Conservation (phyloP, 148 eudicot species). For the Cornus kousa region DNA sequence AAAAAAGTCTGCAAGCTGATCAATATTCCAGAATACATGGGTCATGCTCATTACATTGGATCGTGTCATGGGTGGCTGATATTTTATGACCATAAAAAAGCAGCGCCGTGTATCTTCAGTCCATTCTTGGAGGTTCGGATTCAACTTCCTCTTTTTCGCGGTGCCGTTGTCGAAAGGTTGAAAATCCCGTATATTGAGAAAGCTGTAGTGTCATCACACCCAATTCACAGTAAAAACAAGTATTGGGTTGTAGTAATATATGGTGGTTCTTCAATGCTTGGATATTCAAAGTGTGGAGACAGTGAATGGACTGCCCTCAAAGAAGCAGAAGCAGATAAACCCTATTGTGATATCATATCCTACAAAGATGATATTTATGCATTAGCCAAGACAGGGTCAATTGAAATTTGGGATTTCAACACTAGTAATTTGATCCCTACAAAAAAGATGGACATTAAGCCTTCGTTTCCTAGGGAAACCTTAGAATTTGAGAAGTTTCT, state of each 20-base stretch:
- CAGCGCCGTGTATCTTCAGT: neutral
- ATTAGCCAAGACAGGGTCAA: neutral
- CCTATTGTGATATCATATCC: neutral
- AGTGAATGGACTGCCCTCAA: neutral
- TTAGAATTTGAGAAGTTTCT: neutral
- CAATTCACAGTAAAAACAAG: neutral
- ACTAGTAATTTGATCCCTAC: neutral
- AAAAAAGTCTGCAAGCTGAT: neutral
- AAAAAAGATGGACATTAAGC: neutral
- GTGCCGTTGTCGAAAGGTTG: too few species aligned
- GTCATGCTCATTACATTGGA: neutral
- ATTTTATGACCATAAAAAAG: neutral
- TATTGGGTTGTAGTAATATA: neutral
- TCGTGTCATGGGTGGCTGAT: slow-evolving; percentile 10
- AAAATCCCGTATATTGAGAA: neutral
- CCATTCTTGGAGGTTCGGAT: neutral
- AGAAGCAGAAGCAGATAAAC: neutral
- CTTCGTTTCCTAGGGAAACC: neutral
- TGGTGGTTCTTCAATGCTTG: neutral
- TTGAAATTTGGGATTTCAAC: neutral
- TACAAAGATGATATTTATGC: neutral
- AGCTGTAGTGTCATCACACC: neutral
- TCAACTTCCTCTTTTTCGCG: neutral
- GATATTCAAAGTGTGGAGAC: neutral
- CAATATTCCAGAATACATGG: neutral